Evolutionary conservation across 2,329 filamentous ascomycete species (phyloP).

Genomic region (Trichoderma citrinoviride): DNA sequence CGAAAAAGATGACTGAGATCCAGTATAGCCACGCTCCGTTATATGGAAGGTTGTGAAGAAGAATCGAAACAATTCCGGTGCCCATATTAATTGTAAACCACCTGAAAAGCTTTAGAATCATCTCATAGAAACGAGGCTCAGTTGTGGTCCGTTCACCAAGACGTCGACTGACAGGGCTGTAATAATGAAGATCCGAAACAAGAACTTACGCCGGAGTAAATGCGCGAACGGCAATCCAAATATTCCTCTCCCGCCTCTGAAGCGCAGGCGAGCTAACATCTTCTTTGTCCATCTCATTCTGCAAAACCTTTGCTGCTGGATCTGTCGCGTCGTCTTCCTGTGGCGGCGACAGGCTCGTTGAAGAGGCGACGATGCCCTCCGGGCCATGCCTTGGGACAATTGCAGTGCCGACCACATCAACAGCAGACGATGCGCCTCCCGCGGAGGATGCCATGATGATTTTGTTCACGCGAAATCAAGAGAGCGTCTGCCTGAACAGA

Average conservation of each 20-base stretch:
- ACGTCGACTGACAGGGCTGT: not conserved
- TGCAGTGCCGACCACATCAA: not conserved
- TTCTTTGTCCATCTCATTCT: not conserved
- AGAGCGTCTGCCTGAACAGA: not conserved
- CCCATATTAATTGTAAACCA: slow-evolving; percentile 14
- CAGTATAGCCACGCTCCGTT: not conserved
- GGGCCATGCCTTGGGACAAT: not conserved
- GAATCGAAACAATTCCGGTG: slow-evolving; percentile 7
- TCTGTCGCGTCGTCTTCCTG: not conserved
- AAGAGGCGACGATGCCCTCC: not conserved
- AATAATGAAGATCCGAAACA: not conserved
- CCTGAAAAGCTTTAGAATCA: not conserved
- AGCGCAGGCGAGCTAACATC: not conserved
- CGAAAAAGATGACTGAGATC: not conserved
- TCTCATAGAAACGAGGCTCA: not conserved
- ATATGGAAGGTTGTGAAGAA: slow-evolving; percentile 10
- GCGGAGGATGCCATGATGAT: not conserved
- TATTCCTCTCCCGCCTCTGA: not conserved
- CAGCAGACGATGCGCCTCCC: not conserved
- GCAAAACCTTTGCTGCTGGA: not conserved
- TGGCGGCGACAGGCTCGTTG: not conserved
- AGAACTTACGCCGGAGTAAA: slow-evolving; percentile 5
- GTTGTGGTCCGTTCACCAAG: too few species aligned
- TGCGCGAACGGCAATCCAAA: not conserved
- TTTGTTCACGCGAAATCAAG: not conserved